Percentiles rank a stretch among this genome's conserved stretches.
These are phyloP conservation scores for Parietichytrium sp. DNA, from an alignment of 108 stramenopile genomes.

Conservation along the genomic window DNA sequence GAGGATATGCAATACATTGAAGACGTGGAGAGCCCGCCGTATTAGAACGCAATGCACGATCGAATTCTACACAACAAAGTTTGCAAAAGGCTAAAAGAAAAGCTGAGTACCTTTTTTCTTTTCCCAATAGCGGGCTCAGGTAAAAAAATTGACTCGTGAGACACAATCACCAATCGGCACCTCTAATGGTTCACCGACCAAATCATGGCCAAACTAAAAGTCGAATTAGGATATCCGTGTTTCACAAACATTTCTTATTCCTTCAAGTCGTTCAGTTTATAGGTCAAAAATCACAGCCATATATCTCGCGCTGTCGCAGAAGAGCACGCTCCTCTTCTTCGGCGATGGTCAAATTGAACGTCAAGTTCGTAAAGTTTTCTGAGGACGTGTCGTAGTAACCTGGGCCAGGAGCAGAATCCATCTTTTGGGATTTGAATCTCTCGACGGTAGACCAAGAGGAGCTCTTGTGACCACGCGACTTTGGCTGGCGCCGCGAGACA, in stretches of 20 bases:
- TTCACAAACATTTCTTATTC: not conserved
- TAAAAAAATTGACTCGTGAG: not conserved
- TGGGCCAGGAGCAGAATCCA: not conserved
- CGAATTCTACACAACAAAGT: no score
- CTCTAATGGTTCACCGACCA: not conserved
- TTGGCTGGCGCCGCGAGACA: not conserved
- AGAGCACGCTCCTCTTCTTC: slow-evolving; percentile 14
- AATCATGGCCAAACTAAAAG: not conserved
- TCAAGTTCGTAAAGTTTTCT: not conserved
- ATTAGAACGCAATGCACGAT: no score
- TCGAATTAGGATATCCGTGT: not conserved
- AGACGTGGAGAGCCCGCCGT: no score
- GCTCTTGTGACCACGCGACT: not conserved
- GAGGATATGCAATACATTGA: no score
- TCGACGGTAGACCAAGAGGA: not conserved
- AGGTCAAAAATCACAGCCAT: not conserved
- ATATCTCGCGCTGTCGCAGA: no score
- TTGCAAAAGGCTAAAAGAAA: no score
- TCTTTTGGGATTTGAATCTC: no score
- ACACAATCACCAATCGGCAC: not conserved
- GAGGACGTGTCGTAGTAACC: not conserved
- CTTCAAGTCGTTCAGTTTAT: not conserved
- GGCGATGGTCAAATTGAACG: slow-evolving; percentile 3
- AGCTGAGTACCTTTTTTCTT: no score
- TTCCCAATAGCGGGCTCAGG: not conserved